Evolutionary conservation across 78 protist genomes (phyloP), one percentile per base, ranked within the genome.

Genomic region (Dictyostelium capitatum): DNA sequence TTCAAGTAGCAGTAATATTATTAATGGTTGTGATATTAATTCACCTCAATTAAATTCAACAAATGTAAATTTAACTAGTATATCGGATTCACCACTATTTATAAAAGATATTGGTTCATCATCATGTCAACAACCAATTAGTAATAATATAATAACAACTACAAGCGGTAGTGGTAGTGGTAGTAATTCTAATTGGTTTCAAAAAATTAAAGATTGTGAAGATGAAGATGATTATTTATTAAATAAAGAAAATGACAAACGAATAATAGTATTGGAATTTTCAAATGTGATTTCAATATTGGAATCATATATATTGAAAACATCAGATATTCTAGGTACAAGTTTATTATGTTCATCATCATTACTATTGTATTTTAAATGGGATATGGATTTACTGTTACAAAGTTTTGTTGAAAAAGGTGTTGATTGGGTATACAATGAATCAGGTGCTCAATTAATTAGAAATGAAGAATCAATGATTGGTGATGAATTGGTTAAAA

Each of bases 341-440:
- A 23, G 46, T 2, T 46, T 25, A 20, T 6, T 23, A 15, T 15
- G 30, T 4, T 41, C 83, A 2, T 54, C 83, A 14, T 14, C 37
- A 11, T 9, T 78, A 20, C 23, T 78, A 1, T n/a, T 78, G 7
- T 57, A 54, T 6, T 78, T 47, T 54, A 78, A 78, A 78, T 78
- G 83, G 83, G 54, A 78, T 54, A 46, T 46, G 28, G 83, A 78
- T 50, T 19, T 19, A 25, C 20, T 78, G 8, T 20, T 78, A 32
- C 69, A 53, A 32, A 25, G 41, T 11, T 78, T 78, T 57, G 41
- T 78, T 0, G 83, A 78, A 41, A 78, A 78, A 19, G 83, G 83
- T 19, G 81, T 19, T 11, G 83, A 78, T 5, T 25, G 12, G 14
- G 28, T 78, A 15, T 78, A 53, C 11, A 17, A 12, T 47, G 51